Evolutionary conservation across 1,284 basidiomycete genomes (phyloP), one percentile per base, ranked within the genome.

Genomic region (Austroboletus niveus): DNA sequence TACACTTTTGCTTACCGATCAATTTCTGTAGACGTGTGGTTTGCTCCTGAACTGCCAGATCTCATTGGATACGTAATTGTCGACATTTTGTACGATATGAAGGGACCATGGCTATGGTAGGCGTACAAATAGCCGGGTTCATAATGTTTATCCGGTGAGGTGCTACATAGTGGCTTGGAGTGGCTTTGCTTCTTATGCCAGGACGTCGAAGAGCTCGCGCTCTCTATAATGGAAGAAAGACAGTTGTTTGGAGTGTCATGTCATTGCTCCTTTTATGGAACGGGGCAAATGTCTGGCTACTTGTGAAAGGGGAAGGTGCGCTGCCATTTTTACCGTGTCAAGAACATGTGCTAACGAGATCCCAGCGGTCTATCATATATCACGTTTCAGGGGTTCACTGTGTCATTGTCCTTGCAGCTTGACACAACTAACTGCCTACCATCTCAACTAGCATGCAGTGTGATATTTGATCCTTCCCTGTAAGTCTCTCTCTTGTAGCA

Each of bases 101-200:
- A 53, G 77, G 78, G 2, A 59, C 68, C 8, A 75, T 75, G 72
- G 75, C 72, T 5, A 61, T 74, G 30, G 68, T 73, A 4, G 77
- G 76, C 2, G 70, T 75, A 31, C 68, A 73, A 38, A 56, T 70
- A 24, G 68, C 71, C 0, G 75, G 66, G 1, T 46, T 76, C 20
- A 77, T 79, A 68, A 78, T 79, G 77, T 62, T 78, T 17, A 52
- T 78, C 12, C 71, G 78, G 77, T 77, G 49, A 57, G 55, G 7
- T 44, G 17, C 36, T 34, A 27, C n/a, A 17, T 17, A 17, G 17
- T 35, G 11, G 11, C 24, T 24, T 27, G 22, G 22, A 24, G 9
- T 24, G 15, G n/a, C 8, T 22, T 14, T 29, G 5, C 24, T 30
- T 48, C 42, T 51, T 22, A 49, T 9, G 12, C 41, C 30, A 17